phyloP scores from a whole-genome alignment of 202 grass and related monocot genomes.

The Musa balbisiana region DNA sequence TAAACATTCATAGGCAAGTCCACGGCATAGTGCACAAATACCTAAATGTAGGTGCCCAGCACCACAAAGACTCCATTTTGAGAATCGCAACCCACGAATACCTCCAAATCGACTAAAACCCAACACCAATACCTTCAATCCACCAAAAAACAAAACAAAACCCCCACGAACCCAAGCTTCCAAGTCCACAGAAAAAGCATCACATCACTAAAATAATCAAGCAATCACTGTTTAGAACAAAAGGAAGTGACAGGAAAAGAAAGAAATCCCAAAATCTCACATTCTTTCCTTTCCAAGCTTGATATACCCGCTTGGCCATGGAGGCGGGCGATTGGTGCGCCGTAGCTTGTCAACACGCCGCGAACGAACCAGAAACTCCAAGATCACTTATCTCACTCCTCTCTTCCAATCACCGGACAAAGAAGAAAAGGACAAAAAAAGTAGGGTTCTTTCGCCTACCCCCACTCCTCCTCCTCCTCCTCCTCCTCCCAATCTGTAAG shows the following conservation, averaged over 20 bases:
- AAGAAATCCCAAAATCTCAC: slow-evolving; percentile 30
- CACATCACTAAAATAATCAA: slow-evolving; percentile 9
- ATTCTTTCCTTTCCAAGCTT: slow-evolving; percentile 69
- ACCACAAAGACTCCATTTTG: not conserved
- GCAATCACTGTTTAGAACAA: not conserved
- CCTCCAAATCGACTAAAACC: not conserved
- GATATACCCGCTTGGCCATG: slow-evolving; percentile 62
- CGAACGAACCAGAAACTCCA: not conserved
- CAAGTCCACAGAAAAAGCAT: not conserved
- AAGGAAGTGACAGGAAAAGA: slow-evolving; percentile 8
- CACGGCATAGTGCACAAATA: not conserved
- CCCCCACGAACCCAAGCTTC: not conserved
- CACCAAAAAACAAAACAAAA: not conserved
- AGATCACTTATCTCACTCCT: not conserved
- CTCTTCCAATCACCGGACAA: not conserved
- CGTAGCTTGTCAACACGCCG: not conserved
- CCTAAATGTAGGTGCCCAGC: not conserved
- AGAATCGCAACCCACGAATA: not conserved
- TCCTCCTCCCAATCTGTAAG: not conserved
- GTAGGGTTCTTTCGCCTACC: not conserved
- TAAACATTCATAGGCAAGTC: not conserved
- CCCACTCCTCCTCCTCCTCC: not conserved
- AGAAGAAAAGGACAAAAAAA: not conserved
- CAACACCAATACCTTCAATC: not conserved
- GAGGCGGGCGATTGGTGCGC: not conserved